Evolutionary conservation across 163 green algal species (phyloP).

Genomic region (Trebouxia gelatinosa): DNA sequence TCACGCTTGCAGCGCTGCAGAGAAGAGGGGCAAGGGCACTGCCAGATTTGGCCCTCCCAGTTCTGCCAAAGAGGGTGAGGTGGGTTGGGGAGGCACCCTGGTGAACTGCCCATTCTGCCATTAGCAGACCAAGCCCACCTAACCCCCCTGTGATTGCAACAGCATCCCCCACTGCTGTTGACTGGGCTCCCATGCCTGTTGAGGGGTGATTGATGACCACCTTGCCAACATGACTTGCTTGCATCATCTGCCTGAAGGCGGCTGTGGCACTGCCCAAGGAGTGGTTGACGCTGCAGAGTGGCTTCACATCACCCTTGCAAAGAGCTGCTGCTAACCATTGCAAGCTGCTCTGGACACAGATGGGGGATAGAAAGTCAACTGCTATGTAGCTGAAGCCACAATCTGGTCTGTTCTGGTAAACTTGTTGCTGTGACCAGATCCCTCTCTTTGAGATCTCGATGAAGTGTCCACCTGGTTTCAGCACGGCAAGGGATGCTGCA

Average conservation of each 20-base stretch:
- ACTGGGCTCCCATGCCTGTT: conserved; percentile 6
- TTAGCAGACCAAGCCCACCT: conserved; percentile 64
- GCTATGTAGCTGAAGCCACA: conserved; percentile 71
- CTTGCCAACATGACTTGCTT: conserved; percentile 83
- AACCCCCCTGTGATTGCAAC: conserved; percentile 66
- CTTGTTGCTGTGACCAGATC: conserved; percentile 66
- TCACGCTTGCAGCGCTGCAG: neutral
- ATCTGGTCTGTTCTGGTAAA: conserved; percentile 66
- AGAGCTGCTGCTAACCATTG: conserved; percentile 53
- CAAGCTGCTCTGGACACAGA: conserved; percentile 54
- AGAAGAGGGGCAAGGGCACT: neutral
- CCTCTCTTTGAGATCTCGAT: conserved; percentile 92
- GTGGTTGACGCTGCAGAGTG: conserved; percentile 58
- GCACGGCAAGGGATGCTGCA: conserved; percentile 53
- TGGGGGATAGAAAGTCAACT: conserved; percentile 79
- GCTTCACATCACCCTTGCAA: conserved; percentile 43
- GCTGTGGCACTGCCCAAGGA: conserved; percentile 49
- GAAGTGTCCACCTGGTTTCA: conserved; percentile 59
- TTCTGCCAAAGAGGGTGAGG: conserved; percentile 61
- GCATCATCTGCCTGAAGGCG: conserved; percentile 79
- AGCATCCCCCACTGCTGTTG: conserved; percentile 8
- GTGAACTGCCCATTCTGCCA: conserved; percentile 48
- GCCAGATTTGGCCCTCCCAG: conserved; percentile 34
- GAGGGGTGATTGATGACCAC: conserved; percentile 61
- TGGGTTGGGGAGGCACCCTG: conserved; percentile 42